Base-by-base conservation (phyloP, 495 filamentous ascomycete species). In the Cercophora scortea region DNA sequence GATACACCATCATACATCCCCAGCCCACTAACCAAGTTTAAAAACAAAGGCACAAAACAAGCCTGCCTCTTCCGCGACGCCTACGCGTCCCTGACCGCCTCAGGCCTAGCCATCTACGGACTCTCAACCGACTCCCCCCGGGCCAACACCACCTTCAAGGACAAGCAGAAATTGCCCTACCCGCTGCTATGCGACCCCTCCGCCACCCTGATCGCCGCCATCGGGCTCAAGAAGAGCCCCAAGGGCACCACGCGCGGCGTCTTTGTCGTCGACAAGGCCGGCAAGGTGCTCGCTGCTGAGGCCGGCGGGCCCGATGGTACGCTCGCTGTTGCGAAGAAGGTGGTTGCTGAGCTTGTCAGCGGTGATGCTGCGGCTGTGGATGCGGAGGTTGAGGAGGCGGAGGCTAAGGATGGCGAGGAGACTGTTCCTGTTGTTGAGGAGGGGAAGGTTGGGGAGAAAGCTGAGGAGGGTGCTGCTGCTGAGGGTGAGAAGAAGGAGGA, bases 41-140 rank as follows among this genome's bases (percentile, higher is more conserved):
- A 53, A 47, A 41, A 36, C 48, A 53, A 53, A 95, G 90, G 90
- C 75, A 97, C 89, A 40, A 89, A 78, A 32, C 93, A 97, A 82
- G 93, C 78, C 47, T 96, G 93, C 69, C 73, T 90, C 53, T 97
- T 98, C 74, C 82, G 92, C 57, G 93, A 97, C 76, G 71, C 78
- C 11, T 85, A 92, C 70, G 69, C 71, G n/a, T 66, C 80, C 48
- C 76, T 98, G 43, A 89, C 82, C n/a, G 78, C 81, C n/a, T 82
- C 79, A 34, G 92, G 93, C 18, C 79, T 94, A 42, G 75, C 84
- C 54, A 85, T 98, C 65, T 97, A 87, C 66, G 93, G 93, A 19
- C 81, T 98, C 17, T 93, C 88, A 11, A 78, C 82, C 50, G 93
- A 98, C 72, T 84, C 81, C 8, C 83, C 89, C 56, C 91, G 90